phyloP scores from a whole-genome alignment of 257 asterid species.

The Solanum microdontum region DNA sequence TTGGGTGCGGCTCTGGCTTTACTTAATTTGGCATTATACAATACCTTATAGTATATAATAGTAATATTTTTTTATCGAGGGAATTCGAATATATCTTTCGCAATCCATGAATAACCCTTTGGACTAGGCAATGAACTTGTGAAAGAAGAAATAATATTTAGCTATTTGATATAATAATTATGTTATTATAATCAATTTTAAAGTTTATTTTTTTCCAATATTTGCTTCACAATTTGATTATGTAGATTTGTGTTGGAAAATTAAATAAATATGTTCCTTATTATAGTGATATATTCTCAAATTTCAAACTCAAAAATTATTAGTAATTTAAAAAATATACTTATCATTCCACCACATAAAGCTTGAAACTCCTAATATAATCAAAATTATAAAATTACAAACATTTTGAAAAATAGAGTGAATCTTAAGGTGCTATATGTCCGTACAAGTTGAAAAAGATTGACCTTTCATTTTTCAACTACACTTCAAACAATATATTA shows the following conservation, averaged over 20 bases:
- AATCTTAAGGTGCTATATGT: not conserved
- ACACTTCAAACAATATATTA: not conserved
- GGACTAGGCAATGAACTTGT: not conserved
- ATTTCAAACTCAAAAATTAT: too few relatives aligned
- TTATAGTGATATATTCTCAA: too few relatives aligned
- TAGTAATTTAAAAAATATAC: too few relatives aligned
- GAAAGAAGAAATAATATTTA: not conserved
- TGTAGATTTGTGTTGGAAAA: too few relatives aligned
- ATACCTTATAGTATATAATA: too few relatives aligned
- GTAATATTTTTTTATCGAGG: too few relatives aligned
- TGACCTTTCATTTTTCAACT: not conserved
- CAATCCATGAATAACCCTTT: not conserved
- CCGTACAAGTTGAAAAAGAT: not conserved
- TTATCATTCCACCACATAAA: too few relatives aligned
- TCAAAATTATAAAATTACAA: not conserved
- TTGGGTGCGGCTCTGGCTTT: not conserved
- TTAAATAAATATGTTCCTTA: rapidly evolving
- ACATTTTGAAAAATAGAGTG: not conserved
- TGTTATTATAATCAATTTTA: not conserved
- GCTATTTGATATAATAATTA: not conserved
- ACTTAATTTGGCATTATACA: not conserved
- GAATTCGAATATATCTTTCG: too few relatives aligned
- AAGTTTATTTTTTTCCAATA: too few relatives aligned
- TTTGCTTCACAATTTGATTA: too few relatives aligned
- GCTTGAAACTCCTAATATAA: too few relatives aligned